Conservation (phyloP, 768 basidiomycete species). For the Russula emetica region DNA sequence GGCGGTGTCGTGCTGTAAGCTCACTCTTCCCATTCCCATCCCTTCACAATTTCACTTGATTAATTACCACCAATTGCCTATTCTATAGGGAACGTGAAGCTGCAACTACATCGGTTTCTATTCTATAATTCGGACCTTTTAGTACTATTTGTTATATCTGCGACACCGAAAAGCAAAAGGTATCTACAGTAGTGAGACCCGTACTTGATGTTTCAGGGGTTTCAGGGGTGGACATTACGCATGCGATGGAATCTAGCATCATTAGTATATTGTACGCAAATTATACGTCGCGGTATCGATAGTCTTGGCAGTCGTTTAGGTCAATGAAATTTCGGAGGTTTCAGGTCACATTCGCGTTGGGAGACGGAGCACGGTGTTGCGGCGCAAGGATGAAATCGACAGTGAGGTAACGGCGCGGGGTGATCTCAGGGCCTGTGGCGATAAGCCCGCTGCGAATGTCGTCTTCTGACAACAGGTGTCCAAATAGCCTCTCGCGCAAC, state of each 20-base stretch:
- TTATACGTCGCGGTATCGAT: not conserved
- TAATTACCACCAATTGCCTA: no score
- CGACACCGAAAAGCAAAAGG: no score
- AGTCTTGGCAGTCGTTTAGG: not conserved
- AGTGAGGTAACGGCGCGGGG: not conserved
- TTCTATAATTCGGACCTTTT: no score
- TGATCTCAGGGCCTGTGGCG: not conserved
- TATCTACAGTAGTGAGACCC: no score
- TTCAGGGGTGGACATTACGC: not conserved
- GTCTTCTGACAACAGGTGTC: constrained; percentile 1
- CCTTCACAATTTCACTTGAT: no score
- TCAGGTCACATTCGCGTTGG: not conserved
- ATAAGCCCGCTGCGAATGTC: constrained; percentile 6
- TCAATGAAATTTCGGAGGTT: not conserved
- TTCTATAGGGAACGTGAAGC: no score
- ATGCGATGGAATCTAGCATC: not conserved
- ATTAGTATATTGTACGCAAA: not conserved
- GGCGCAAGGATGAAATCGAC: constrained; percentile 1
- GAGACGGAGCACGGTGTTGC: not conserved
- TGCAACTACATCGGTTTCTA: no score
- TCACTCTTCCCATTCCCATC: no score
- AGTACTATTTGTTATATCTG: no score
- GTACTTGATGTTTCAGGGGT: no score
- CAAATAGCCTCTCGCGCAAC: constrained; percentile 7
- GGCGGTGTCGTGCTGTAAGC: no score